Evolutionary conservation across 2,329 filamentous ascomycete species (phyloP).

Genomic region (Helotiales sp.): DNA sequence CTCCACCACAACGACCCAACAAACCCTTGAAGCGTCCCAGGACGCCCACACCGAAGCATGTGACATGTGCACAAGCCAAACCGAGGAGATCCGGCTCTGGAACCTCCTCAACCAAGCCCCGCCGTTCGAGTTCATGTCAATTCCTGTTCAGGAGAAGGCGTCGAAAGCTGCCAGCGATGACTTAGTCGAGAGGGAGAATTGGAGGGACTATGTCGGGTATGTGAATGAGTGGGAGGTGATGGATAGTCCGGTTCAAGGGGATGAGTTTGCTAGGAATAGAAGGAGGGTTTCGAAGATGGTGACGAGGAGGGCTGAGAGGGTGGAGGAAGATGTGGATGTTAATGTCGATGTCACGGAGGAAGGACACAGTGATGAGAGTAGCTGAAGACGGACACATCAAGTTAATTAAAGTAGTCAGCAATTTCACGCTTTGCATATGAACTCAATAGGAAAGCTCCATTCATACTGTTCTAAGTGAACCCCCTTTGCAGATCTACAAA

Average conservation of each 20-base stretch:
- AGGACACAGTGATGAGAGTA: constrained; percentile 10
- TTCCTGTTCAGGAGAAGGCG: constrained; percentile 16
- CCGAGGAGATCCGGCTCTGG: constrained; percentile 41
- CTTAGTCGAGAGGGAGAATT: constrained; percentile 26
- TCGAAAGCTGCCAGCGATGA: constrained; percentile 14
- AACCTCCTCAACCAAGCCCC: constrained; percentile 36
- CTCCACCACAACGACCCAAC: not conserved
- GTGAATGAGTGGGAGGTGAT: constrained; percentile 42
- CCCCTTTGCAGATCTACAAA: constrained; percentile 27
- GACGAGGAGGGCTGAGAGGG: constrained; percentile 12
- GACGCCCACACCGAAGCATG: constrained; percentile 37
- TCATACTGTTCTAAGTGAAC: constrained; percentile 24
- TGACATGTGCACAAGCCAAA: constrained; percentile 35
- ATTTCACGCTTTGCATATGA: too few relatives aligned
- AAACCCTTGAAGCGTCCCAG: constrained; percentile 28
- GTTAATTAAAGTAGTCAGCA: not conserved
- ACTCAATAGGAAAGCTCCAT: not conserved
- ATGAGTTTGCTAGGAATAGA: constrained; percentile 36
- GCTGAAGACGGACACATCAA: too few relatives aligned
- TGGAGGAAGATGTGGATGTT: constrained; percentile 5
- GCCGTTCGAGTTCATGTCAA: constrained; percentile 35
- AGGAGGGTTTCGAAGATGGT: constrained; percentile 23
- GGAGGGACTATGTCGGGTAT: constrained; percentile 39
- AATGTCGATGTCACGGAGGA: constrained; percentile 18
- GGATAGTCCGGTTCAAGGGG: constrained; percentile 28